Base-by-base conservation (phyloP, 345 rosid species). In the Mallotus nudiflorus region DNA sequence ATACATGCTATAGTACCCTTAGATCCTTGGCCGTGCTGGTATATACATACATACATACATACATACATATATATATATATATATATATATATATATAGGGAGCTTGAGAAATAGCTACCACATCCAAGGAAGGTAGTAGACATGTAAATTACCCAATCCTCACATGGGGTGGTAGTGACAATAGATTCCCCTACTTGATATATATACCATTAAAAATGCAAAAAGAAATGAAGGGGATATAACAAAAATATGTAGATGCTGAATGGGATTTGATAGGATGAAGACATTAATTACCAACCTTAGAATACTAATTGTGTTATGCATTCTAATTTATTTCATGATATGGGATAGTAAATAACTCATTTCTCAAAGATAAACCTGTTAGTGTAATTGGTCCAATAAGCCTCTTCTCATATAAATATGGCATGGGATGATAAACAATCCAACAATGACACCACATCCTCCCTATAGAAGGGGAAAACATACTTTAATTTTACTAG, bases 361-460 rank as follows among this genome's bases (percentile, higher is more conserved):
- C 98, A 86, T 85, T 88, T 82, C 99, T 88, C 80, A 95, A 76
- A 77, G 99, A 88, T 42, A 90, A 81, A 73, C 92, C 80, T 20
- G 88, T 89, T 51, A 94, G 87, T 15, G 97, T 92, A 76, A 95
- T 85, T 48, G 94, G 99, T 49, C 98, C 99, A 67, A 90, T 97
- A 80, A 92, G 91, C 76, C 97, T 87, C 84, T 90, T 94, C 55
- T 97, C 98, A 79, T 88, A 94, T 70, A 94, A 77, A 77, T 94
- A 94, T 45, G 95, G 90, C 98, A 91, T 95, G 0, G 99, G 99
- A 85, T 92, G 75, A 90, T 92, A 95, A 45, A 95, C 99, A 98
- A 95, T 95, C 78, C 97, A 88, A 76, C 99, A 95, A 74, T 92
- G 98, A 73, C 98, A 90, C 97, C 99, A 95, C 96, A 95, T 95